Evolutionary conservation across 352 stramenopile genomes (phyloP), one percentile per base, ranked within the genome.

Genomic region (Globisporangium apiculatum): DNA sequence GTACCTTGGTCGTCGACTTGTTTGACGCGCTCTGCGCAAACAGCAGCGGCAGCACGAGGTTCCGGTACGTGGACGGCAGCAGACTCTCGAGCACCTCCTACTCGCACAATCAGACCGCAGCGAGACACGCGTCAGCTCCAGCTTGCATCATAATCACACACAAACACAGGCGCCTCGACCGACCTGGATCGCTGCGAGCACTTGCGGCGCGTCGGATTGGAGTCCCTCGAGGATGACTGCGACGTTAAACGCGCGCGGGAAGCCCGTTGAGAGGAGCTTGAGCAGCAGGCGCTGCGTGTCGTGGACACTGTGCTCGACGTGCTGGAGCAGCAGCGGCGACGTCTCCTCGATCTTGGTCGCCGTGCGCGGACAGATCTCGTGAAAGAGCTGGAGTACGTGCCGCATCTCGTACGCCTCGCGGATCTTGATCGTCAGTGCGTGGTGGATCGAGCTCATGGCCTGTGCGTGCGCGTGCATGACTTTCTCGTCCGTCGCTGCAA

Each of bases 71-170:
- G 3, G 79, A 87, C 10, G 79, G 82, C 31, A 94, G 67, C 38
- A 94, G 51, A 50, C 83, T 94, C 50, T 94, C 84, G 10, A 94
- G 68, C 6, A 94, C 84, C 53, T 94, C 84, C 69, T 91, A 3
- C 24, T 31, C 24, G 24, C 24, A 31, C 24, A 31, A 31, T 31
- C 24, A 31, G 24, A 31, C 24, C 24, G 24, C 24, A 31, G 60
- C 35, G 52, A 47, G 42, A 57, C 36, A 66, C 55, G 54, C 48
- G 36, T 43, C 40, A 12, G 7, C 11, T 43, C 7, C 40, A 43
- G 40, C 40, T 12, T 14, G 7, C 11, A 12, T 43, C 7, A 43
- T 45, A 9, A 17, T 12, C 7, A 2, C 52, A 24, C n/a, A 49
- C 4, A 37, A 9, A 56, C n/a, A 46, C 17, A 56, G 18, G 18